Evolutionary conservation across 148 eudicot species (phyloP).

Genomic region (Salicornia ramosissima): DNA sequence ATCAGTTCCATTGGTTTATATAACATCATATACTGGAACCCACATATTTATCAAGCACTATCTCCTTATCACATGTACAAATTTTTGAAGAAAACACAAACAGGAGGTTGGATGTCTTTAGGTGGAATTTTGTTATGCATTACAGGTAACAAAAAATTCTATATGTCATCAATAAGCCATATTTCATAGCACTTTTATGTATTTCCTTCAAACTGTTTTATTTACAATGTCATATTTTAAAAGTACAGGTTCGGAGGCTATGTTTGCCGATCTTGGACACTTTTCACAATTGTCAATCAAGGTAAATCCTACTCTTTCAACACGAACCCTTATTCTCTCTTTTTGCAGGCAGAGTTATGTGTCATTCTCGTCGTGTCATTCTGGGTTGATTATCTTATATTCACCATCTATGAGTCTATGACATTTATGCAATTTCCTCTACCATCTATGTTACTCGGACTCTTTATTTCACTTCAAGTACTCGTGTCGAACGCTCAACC

Average conservation of each 20-base stretch:
- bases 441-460: too few species aligned
- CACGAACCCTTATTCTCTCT: neutral
- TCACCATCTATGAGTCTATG: too few species aligned
- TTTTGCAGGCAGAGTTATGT: neutral
- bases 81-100: conserved; percentile 80
- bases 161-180: too few species aligned
- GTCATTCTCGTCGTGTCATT: neutral
- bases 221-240: neutral
- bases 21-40: conserved; percentile 85
- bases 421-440: too few species aligned
- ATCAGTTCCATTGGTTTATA: conserved; percentile 86
- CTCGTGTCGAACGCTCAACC: too few species aligned
- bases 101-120: conserved; percentile 94
- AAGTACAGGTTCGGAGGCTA: conserved; percentile 88
- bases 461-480: too few species aligned
- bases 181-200: neutral
- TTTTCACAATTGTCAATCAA: conserved; percentile 90
- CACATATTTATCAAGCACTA: conserved; percentile 71
- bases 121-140: conserved; percentile 94
- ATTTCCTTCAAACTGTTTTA: neutral
- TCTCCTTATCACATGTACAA: conserved; percentile 97
- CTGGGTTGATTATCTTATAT: neutral
- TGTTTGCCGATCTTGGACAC: conserved; percentile 99
- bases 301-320: conserved; percentile 33
- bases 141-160: conserved; percentile 48